A percentile compares a stretch with the other conserved stretches of the same genome.
Evolutionary conservation across 768 basidiomycete species (phyloP).

Genomic region (Suillus subluteus): DNA sequence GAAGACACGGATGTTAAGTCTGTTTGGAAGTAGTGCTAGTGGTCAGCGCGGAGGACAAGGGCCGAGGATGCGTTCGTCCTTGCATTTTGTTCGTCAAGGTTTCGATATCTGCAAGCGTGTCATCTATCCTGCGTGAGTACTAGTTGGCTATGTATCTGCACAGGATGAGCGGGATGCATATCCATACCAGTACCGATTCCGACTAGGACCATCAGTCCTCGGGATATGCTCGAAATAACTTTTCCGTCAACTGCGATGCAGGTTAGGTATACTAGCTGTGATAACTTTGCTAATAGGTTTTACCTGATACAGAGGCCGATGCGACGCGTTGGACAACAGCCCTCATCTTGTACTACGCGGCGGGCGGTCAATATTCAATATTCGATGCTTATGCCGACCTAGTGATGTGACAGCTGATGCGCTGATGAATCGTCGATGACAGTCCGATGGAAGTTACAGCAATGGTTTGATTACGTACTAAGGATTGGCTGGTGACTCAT

Average conservation of each 20-base stretch:
- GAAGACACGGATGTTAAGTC: conserved; percentile 76
- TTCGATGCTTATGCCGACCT: background rate
- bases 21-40: conserved; percentile 29
- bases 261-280: background rate
- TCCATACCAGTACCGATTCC: conserved; percentile 80
- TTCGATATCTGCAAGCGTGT: conserved; percentile 74
- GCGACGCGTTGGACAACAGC: conserved; percentile 86
- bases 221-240: conserved; percentile 79
- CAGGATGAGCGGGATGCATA: conserved; percentile 1
- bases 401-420: background rate
- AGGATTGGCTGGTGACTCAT: background rate
- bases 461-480: background rate
- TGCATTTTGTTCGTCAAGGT: conserved; percentile 84
- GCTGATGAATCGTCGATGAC: background rate
- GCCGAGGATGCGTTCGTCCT: conserved; percentile 22
- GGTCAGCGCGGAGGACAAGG: conserved; percentile 14
- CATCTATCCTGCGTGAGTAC: conserved; percentile 59
- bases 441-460: background rate
- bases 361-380: background rate
- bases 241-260: conserved; percentile 72
- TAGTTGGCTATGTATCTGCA: conserved; percentile 7
- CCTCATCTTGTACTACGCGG: conserved; percentile 53
- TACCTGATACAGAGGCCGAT: conserved; percentile 85
- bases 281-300: conserved; percentile 15
- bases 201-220: conserved; percentile 88